Percentiles rank a stretch among this genome's conserved stretches.
phyloP scores from a whole-genome alignment of 352 stramenopile genomes.

The Phytophthora idaei region DNA sequence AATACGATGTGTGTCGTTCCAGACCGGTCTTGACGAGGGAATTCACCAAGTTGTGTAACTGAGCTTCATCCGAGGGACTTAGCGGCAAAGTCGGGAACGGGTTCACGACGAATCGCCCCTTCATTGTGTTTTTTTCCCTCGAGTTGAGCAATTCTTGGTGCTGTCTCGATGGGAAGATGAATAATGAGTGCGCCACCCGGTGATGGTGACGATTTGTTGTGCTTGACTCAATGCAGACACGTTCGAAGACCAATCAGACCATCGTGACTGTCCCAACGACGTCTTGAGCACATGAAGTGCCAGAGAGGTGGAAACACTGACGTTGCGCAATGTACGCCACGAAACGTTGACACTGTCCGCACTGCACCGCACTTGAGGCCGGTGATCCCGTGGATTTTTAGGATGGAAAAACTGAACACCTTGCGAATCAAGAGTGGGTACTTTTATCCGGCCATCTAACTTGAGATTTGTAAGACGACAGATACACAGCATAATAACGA shows the following conservation, averaged over 20 bases:
- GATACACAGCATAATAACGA: neutral
- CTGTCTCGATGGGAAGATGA: slow-evolving; percentile 11
- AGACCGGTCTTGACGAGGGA: slow-evolving; percentile 32
- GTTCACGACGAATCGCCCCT: slow-evolving; percentile 41
- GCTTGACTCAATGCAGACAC: slow-evolving; percentile 13
- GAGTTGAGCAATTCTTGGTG: neutral
- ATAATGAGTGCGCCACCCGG: slow-evolving; percentile 11
- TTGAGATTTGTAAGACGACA: neutral
- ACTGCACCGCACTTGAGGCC: slow-evolving; percentile 25
- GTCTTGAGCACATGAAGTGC: neutral
- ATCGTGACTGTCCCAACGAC: slow-evolving; percentile 11
- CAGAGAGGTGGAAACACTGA: slow-evolving; percentile 5
- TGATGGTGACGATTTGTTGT: slow-evolving; percentile 2
- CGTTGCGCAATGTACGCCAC: slow-evolving; percentile 16
- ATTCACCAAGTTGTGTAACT: slow-evolving; percentile 28
- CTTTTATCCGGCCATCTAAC: neutral
- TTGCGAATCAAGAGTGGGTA: neutral
- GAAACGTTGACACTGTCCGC: slow-evolving; percentile 33
- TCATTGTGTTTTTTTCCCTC: slow-evolving; percentile 6
- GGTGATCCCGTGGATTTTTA: slow-evolving; percentile 28
- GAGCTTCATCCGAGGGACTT: slow-evolving; percentile 17
- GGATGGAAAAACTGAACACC: slow-evolving; percentile 4
- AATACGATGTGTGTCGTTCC: slow-evolving; percentile 33
- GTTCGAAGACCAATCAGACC: neutral
- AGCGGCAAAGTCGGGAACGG: slow-evolving; percentile 35